Base-by-base conservation (phyloP, 2,329 filamentous ascomycete genomes). In the Xylariaceae sp. region DNA sequence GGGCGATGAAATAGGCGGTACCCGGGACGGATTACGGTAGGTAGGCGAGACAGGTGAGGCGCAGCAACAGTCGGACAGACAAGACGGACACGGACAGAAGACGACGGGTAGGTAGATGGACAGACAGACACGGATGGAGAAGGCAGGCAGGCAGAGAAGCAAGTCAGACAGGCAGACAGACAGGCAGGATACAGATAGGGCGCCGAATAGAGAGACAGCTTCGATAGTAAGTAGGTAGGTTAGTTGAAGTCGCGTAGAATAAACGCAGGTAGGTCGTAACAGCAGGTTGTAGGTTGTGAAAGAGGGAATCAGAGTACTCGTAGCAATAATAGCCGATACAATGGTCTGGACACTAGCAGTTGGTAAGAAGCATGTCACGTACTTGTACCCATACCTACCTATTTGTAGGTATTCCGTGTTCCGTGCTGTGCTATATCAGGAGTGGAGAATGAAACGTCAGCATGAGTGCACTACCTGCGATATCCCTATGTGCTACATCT, bases 391-490 rank as follows among this genome's bases (percentile, higher is more conserved):
- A 60, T 47, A 55, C 54, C 37, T 34, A 34, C 48, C 23, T 30
- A 30, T 30, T 30, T 30, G 23, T 30, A 30, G 23, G 23, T 30
- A 4, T 30, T 30, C 23, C 23, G 23, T 30, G 23, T 30, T 30
- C 23, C 23, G 23, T 30, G 23, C 23, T 30, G 23, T 30, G 23
- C 23, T 30, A 30, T 51, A 17, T 34, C 34, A 18, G 23, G 54
- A 41, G 59, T 57, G 61, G 61, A 56, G 57, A 58, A 61, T 48
- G 30, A 44, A 45, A 57, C 37, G 50, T 54, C 41, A 56, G 51
- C 49, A 56, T 51, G 30, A 18, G 57, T 55, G 30, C 3, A 50
- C 15, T 17, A 50, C 47, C 9, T 50, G 18, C 11, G 47, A 30
- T 30, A 30, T 30, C 23, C 23, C 23, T 30, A 30, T 30, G 23